A percentile compares a stretch with the other conserved stretches of the same genome.
phyloP scores from a whole-genome alignment of 2,329 filamentous ascomycete species.

The Laburnicola sp. region DNA sequence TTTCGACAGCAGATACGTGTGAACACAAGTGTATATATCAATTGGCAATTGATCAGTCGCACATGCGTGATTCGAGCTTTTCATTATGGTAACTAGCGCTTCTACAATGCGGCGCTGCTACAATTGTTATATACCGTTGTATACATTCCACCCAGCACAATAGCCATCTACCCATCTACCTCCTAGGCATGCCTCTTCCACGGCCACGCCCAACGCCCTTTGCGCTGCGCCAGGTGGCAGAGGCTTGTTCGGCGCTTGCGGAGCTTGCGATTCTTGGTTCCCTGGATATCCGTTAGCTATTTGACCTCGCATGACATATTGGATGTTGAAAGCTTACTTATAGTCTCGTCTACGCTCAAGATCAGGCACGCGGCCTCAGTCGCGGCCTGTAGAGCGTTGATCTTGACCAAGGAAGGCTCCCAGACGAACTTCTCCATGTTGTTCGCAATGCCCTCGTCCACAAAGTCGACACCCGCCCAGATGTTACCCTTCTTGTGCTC shows the following conservation, averaged over 20 bases:
- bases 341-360: conserved; percentile 95
- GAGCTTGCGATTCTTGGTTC: conserved; percentile 89
- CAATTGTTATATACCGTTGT: conserved; percentile 30
- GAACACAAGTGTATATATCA: too few relatives aligned
- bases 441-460: conserved; percentile 86
- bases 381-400: conserved; percentile 95
- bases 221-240: conserved; percentile 72
- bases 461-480: conserved; percentile 96
- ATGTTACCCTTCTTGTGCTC: conserved; percentile 91
- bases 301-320: neutral
- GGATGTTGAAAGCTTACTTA: conserved; percentile 61
- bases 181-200: conserved; percentile 74
- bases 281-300: conserved; percentile 48
- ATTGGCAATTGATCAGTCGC: neutral
- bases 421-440: conserved; percentile 97
- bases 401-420: conserved; percentile 95
- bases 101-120: conserved; percentile 22
- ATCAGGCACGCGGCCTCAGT: conserved; percentile 96
- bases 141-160: neutral
- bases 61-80: conserved; percentile 17
- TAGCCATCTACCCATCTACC: conserved; percentile 57
- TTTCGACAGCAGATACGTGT: too few relatives aligned
- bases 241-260: conserved; percentile 76
- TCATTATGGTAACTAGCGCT: conserved; percentile 32
- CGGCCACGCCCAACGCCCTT: conserved; percentile 78